Base-by-base conservation (phyloP, 805 yeast species). In the Schizosaccharomyces osmophilus region DNA sequence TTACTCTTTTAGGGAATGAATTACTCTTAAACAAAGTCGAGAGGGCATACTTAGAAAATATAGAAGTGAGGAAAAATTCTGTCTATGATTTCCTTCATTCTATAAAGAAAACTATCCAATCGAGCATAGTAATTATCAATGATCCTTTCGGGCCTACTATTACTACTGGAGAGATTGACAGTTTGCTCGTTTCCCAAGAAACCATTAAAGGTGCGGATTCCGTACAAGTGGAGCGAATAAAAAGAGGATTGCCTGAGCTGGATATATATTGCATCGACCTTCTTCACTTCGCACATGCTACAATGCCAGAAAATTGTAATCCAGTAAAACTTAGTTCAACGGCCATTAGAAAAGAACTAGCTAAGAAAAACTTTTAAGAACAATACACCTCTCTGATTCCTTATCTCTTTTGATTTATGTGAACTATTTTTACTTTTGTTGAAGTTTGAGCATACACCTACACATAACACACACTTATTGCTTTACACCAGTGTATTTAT, bases 91-190 rank as follows among this genome's bases (percentile, higher is more conserved):
- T 87, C 67, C 63, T 90, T 4, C 65, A 67, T 0, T 66, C 73
- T 32, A 67, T 81, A 11, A 75, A 75, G 54, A 82, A 86, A 3
- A 63, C 67, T 0, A 68, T 83, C 5, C 62, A 64, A 0, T 72
- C 81, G 11, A 80, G 81, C 36, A 73, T 83, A 1, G 78, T 77
- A 60, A 80, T 83, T 64, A 82, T 93, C 58, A 78, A 82, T 63
- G 97, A 93, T 69, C 78, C 89, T 0, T 88, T 94, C 72, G 99
- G 99, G 0, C 98, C 97, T 3, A 88, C 98, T 0, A 95, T 87
- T 0, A 76, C 78, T 13, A 76, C 84, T 1, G 75, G 77, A 15
- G 82, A 81, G 59, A 86, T 93, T 48, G 85, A 89, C 65, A 84
- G 88, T 0, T 75, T 93, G 51, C 82, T 90, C 0, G 81, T 93